Conservation (phyloP, 75 land plant genomes). For the Gnetum montanum region DNA sequence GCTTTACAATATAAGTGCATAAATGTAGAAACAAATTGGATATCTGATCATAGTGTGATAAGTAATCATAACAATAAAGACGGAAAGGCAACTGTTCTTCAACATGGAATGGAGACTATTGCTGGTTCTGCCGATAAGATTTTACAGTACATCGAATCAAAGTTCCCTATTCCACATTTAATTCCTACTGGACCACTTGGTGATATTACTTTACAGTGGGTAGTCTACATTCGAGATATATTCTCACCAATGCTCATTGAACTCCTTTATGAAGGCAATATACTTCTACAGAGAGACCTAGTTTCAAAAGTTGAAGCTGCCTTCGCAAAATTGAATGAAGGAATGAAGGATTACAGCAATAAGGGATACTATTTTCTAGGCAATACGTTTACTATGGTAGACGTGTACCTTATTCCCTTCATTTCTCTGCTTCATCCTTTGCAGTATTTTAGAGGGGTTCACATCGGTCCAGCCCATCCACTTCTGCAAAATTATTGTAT, state of each 20-base stretch:
- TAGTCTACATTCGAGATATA: constrained; percentile 26
- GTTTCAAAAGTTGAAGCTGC: constrained; percentile 16
- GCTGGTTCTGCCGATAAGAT: constrained; percentile 43
- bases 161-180: constrained; percentile 35
- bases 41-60: constrained; percentile 10
- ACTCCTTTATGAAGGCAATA: constrained; percentile 22
- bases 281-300: constrained; percentile 10
- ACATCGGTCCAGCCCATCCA: constrained; percentile 12
- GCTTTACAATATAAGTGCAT: constrained; percentile 59
- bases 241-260: constrained; percentile 25
- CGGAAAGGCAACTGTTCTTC: constrained; percentile 29
- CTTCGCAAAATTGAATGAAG: constrained; percentile 21
- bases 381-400: constrained; percentile 25
- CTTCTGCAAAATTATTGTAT: constrained; percentile 16
- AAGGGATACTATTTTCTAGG: constrained; percentile 34
- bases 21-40: constrained; percentile 15
- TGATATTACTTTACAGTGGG: constrained; percentile 23
- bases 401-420: constrained; percentile 44
- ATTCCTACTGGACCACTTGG: constrained; percentile 7
- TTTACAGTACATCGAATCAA: constrained; percentile 39
- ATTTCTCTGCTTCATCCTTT: constrained; percentile 17
- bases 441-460: constrained; percentile 25
- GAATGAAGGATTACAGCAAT: constrained; percentile 13
- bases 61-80: constrained; percentile 16
- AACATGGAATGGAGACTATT: constrained; percentile 30